Conservation (phyloP, 805 yeast genomes). For the Alloascoidea africana region DNA sequence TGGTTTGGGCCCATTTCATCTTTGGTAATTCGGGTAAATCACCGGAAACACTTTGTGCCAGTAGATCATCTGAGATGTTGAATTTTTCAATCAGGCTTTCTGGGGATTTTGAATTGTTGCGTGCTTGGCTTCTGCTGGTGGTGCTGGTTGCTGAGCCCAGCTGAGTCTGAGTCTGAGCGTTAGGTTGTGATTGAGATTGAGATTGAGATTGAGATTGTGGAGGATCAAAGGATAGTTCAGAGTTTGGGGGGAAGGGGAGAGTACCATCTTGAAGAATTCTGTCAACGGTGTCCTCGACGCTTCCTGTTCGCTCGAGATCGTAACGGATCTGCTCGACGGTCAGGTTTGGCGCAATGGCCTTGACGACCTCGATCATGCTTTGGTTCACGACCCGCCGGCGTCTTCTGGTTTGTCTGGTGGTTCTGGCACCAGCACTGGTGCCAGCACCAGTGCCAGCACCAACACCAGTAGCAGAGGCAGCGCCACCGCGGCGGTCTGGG, state of each 20-base stretch:
- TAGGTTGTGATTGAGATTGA: constrained; percentile 7
- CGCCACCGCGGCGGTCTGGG: background rate
- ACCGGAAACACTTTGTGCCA: constrained; percentile 1
- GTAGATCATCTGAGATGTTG: background rate
- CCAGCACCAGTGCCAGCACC: constrained; percentile 1
- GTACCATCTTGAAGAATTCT: constrained; percentile 45
- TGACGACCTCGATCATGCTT: constrained; percentile 73
- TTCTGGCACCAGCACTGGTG: background rate
- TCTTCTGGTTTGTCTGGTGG: background rate
- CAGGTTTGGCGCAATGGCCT: constrained; percentile 63
- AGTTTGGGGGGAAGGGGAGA: constrained; percentile 37
- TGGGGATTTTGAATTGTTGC: constrained; percentile 4
- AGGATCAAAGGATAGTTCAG: constrained; percentile 2
- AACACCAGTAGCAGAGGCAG: background rate
- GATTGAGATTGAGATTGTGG: constrained; percentile 6
- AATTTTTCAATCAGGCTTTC: no score
- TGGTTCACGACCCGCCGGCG: constrained; percentile 17
- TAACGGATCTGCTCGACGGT: constrained; percentile 54
- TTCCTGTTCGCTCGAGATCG: constrained; percentile 64
- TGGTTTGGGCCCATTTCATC: constrained; percentile 25
- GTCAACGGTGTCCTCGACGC: constrained; percentile 70
- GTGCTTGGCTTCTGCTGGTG: background rate
- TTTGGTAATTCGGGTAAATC: constrained; percentile 5
- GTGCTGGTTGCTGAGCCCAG: constrained; percentile 2
- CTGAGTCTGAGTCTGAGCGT: constrained; percentile 4